Conservation (phyloP, 768 basidiomycete species). For the Collybia mongolica region DNA sequence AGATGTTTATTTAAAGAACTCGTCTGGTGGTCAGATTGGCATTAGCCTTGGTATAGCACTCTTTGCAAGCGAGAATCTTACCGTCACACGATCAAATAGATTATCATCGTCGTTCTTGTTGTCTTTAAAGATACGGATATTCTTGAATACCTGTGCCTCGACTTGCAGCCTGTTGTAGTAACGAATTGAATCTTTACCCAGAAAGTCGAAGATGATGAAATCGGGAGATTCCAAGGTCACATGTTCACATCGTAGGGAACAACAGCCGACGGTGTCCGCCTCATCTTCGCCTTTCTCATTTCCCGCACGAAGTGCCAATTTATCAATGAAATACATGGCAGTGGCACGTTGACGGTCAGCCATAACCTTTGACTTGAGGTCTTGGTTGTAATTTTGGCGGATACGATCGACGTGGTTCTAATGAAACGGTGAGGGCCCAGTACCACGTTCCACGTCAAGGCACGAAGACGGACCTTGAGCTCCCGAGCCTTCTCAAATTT, state of each 20-base stretch:
- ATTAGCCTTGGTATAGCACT: conserved; percentile 6
- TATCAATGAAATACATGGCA: conserved; percentile 98
- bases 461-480: conserved; percentile 66
- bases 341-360: conserved; percentile 96
- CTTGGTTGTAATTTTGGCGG: conserved; percentile 81
- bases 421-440: conserved; percentile 7
- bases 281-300: conserved; percentile 99
- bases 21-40: conserved; percentile 51
- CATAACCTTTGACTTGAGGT: conserved; percentile 90
- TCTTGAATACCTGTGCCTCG: conserved; percentile 94
- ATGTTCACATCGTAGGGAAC: conserved; percentile 95
- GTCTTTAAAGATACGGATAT: conserved; percentile 95
- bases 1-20: conserved; percentile 88
- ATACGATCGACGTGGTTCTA: conserved; percentile 91
- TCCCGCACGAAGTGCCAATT: conserved; percentile 94
- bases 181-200: conserved; percentile 98
- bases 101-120: conserved; percentile 86
- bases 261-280: conserved; percentile 98
- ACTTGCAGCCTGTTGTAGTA: conserved; percentile 93
- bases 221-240: conserved; percentile 89
- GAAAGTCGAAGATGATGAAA: conserved; percentile 92
- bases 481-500: conserved; percentile 99
- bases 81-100: conserved; percentile 93
- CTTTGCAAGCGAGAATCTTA: conserved; percentile 38
- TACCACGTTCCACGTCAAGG: neutral